These are phyloP conservation scores for Rhodofomes roseus DNA, from an alignment of 1,284 basidiomycete genomes.

Conservation along the genomic window DNA sequence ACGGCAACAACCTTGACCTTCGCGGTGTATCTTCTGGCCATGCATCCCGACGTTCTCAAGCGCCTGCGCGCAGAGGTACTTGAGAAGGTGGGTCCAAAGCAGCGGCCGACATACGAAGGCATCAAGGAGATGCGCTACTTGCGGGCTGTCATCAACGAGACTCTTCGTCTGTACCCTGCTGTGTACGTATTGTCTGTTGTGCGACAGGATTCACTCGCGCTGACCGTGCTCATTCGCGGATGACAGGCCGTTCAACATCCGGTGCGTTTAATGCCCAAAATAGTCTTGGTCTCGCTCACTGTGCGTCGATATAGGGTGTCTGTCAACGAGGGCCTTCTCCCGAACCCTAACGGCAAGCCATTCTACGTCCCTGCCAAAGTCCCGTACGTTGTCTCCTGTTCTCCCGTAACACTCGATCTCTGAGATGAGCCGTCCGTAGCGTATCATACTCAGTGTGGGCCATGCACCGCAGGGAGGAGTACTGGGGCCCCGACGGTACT, in stretches of 20 bases:
- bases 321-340: conserved; percentile 12
- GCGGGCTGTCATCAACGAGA: conserved; percentile 28
- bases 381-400: conserved; percentile 11
- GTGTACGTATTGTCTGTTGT: conserved; percentile 24
- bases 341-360: conserved; percentile 14
- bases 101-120: conserved; percentile 35
- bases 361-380: conserved; percentile 19
- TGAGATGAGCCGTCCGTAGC: conserved; percentile 4
- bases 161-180: conserved; percentile 25
- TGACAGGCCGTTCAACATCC: conserved; percentile 18
- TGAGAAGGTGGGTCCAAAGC: conserved; percentile 25
- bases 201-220: conserved; percentile 7
- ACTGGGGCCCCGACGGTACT: conserved; percentile 18
- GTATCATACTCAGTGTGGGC: conserved; percentile 18
- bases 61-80: conserved; percentile 38
- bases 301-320: conserved; percentile 1
- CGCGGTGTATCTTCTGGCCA: conserved; percentile 39
- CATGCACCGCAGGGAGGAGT: conserved; percentile 23
- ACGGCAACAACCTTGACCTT: conserved; percentile 35
- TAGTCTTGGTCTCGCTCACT: not conserved
- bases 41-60: conserved; percentile 30
- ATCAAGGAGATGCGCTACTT: conserved; percentile 34
- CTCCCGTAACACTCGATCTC: not conserved
- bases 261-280: conserved; percentile 4
- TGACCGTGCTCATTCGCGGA: not conserved